These are phyloP conservation scores for Globisporangium nunn DNA, from an alignment of 352 stramenopile genomes.

Conservation along the genomic window DNA sequence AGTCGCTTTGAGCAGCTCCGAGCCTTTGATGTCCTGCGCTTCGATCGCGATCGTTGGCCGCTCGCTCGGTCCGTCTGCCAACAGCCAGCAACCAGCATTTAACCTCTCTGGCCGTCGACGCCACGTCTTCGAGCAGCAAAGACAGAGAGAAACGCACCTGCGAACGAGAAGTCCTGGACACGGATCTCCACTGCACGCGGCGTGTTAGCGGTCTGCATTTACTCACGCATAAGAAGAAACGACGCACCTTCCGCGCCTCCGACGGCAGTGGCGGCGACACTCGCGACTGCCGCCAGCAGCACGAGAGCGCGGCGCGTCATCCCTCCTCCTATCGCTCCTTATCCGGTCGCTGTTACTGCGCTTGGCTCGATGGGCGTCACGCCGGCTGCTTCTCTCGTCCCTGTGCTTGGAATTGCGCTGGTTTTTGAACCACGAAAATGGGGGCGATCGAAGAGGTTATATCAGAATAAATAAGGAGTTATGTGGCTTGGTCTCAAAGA, in stretches of 20 bases:
- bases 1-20: slow-evolving; percentile 18
- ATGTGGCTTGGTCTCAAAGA: background rate
- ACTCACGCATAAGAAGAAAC: background rate
- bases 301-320: slow-evolving; percentile 1
- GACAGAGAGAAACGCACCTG: slow-evolving; percentile 21
- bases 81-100: background rate
- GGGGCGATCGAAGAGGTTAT: background rate
- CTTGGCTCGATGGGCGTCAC: background rate
- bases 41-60: slow-evolving; percentile 43
- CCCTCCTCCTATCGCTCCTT: background rate
- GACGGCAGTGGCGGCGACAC: background rate
- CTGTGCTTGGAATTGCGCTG: background rate
- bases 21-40: slow-evolving; percentile 48
- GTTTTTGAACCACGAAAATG: too few species aligned
- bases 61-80: slow-evolving; percentile 31
- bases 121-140: too few species aligned
- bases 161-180: slow-evolving; percentile 65
- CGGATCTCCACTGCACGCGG: slow-evolving; percentile 42
- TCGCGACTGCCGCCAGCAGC: background rate
- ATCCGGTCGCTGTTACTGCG: background rate
- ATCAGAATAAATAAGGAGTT: background rate
- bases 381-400: background rate
- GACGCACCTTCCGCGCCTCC: slow-evolving; percentile 8
- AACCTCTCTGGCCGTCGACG: too few species aligned
- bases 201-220: background rate